phyloP scores from a whole-genome alignment of 805 yeast genomes.

The Starmerella ratchasimensis region DNA sequence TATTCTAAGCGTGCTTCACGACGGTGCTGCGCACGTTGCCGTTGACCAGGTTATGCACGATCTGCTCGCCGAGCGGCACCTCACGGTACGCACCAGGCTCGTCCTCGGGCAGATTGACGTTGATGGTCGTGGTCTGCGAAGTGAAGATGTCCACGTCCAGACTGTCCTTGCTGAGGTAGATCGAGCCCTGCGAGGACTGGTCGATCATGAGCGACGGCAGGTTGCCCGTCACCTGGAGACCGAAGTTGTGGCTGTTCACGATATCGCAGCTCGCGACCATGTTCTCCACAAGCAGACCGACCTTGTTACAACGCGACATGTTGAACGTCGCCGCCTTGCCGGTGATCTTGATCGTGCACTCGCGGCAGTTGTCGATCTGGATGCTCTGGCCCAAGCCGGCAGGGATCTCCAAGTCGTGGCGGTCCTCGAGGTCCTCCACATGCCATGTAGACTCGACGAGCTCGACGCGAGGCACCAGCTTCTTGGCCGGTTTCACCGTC shows the following conservation, averaged over 20 bases:
- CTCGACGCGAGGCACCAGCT: slow-evolving; percentile 47
- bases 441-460: slow-evolving; percentile 81
- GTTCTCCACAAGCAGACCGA: slow-evolving; percentile 70
- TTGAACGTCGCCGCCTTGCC: slow-evolving; percentile 90
- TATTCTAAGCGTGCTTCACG: slow-evolving; percentile 14
- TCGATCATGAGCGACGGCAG: slow-evolving; percentile 79
- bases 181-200: slow-evolving; percentile 72
- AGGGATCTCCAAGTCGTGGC: slow-evolving; percentile 53
- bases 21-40: slow-evolving; percentile 47
- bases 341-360: slow-evolving; percentile 61
- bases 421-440: slow-evolving; percentile 59
- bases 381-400: slow-evolving; percentile 80
- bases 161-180: slow-evolving; percentile 64
- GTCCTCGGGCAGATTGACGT: slow-evolving; percentile 64
- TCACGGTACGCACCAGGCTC: slow-evolving; percentile 63
- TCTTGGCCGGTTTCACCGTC: slow-evolving; percentile 29
- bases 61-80: slow-evolving; percentile 81
- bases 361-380: slow-evolving; percentile 68
- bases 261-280: slow-evolving; percentile 80
- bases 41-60: slow-evolving; percentile 49
- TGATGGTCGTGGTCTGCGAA: slow-evolving; percentile 71
- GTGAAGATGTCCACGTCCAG: slow-evolving; percentile 67
- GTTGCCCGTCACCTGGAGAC: slow-evolving; percentile 68
- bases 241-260: slow-evolving; percentile 68
- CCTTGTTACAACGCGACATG: slow-evolving; percentile 52